These are phyloP conservation scores for Clarkia xantiana DNA, from an alignment of 345 rosid species.

Conservation along the genomic window DNA sequence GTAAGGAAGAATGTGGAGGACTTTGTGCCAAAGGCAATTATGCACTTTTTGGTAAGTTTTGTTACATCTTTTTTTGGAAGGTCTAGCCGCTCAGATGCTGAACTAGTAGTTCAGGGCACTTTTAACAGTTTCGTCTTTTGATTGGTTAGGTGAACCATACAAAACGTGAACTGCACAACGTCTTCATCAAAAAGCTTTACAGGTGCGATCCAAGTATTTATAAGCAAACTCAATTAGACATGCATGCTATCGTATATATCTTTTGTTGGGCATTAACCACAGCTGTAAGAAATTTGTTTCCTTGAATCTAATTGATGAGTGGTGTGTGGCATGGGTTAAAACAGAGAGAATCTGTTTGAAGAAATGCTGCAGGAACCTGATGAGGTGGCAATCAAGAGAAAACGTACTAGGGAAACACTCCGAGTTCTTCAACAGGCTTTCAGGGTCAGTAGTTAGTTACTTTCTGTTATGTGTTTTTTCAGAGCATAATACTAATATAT, in stretches of 20 bases:
- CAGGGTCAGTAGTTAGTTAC: conserved; percentile 33
- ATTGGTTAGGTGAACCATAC: conserved; percentile 75
- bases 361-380: conserved; percentile 98
- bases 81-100: not conserved
- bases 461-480: not conserved
- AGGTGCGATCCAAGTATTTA: conserved; percentile 20
- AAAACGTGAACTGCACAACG: conserved; percentile 89
- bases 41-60: conserved; percentile 79
- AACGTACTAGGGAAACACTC: conserved; percentile 71
- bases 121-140: conserved; percentile 1
- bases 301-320: not conserved
- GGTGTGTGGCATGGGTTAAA: conserved; percentile 1
- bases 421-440: conserved; percentile 87
- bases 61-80: not conserved
- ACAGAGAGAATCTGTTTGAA: conserved; percentile 91
- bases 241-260: not conserved
- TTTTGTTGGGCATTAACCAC: not conserved
- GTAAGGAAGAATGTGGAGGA: conserved; percentile 91
- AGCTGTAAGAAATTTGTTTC: too few species aligned
- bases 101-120: too few species aligned
- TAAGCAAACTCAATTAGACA: too few species aligned
- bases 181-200: conserved; percentile 89
- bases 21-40: conserved; percentile 79
- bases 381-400: conserved; percentile 74
- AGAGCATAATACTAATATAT: not conserved